Evolutionary conservation across 2,329 filamentous ascomycete species (phyloP).

Genomic region (Graphilbum sp.): DNA sequence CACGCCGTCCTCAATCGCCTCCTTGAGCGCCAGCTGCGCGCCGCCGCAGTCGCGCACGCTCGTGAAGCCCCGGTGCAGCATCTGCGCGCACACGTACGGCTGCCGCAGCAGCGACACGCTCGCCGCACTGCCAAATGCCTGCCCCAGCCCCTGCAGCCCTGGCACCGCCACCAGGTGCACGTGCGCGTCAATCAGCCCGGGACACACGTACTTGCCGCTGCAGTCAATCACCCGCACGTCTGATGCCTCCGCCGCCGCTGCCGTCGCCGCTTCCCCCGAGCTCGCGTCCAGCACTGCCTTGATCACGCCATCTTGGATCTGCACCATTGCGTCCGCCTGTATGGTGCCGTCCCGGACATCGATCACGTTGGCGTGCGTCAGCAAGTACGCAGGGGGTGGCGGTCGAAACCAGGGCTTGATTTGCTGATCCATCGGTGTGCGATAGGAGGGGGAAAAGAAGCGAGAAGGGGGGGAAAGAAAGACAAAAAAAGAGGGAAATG

Average conservation of each 20-base stretch:
- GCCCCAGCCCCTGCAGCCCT: constrained; percentile 8
- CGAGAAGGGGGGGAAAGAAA: too few relatives aligned
- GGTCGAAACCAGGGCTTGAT: constrained; percentile 13
- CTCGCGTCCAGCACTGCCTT: too few relatives aligned
- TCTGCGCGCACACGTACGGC: constrained; percentile 25
- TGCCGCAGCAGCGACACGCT: constrained; percentile 20
- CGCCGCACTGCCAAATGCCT: neutral
- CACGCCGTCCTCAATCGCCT: constrained; percentile 31
- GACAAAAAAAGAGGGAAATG: too few relatives aligned
- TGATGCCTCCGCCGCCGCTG: neutral
- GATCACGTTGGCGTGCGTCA: constrained; percentile 12
- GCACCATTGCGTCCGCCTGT: constrained; percentile 5
- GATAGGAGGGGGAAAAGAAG: neutral
- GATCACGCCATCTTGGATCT: constrained; percentile 10
- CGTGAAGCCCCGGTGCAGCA: constrained; percentile 36
- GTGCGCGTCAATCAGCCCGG: constrained; percentile 22
- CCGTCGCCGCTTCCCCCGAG: neutral
- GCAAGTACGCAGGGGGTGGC: constrained; percentile 7
- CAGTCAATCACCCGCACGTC: constrained; percentile 1
- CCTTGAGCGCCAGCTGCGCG: constrained; percentile 27
- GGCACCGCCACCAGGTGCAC: constrained; percentile 13
- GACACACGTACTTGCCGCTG: neutral
- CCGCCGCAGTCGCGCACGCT: constrained; percentile 36
- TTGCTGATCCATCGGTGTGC: neutral
- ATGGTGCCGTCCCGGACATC: constrained; percentile 11